Base-by-base conservation (phyloP, 352 stramenopile species). In the Phytophthora cryptogea region DNA sequence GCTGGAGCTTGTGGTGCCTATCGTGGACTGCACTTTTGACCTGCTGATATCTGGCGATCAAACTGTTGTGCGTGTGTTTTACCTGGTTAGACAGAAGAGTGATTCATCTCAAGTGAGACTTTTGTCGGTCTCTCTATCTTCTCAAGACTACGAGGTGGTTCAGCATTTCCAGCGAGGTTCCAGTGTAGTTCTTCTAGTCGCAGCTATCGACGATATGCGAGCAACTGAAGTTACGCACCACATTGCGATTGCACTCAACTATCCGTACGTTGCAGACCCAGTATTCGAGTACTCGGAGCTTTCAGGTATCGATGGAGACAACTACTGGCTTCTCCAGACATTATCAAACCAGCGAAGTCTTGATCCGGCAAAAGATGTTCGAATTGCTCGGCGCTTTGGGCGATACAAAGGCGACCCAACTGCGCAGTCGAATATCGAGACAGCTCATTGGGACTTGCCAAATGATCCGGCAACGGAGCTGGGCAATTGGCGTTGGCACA, bases 391-490 rank as follows among this genome's bases (percentile, higher is more conserved):
- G 5, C 59, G 65, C 3, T 71, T 67, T 44, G 74, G 74, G 2
- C 71, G 74, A 16, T 82, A 68, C 17, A 63, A 77, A 14, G 31
- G 56, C 7, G 49, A 68, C 5, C 44, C 61, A 14, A 77, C 65
- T 2, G 36, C 76, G 11, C 74, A 84, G 47, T 69, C 63, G 13
- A 84, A 84, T 28, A 57, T 78, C 5, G 72, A 79, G 47, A 66
- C 59, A 8, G 41, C 40, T 8, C 41, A 66, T 14, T 76, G 68
- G 70, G 37, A 51, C 4, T 23, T 79, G 8, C 54, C 69, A 0
- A 50, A 10, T 3, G 44, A 68, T 26, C 68, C 72, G 8, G 10
- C 55, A 9, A 48, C 17, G 4, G 55, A 68, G 3, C 32, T 86
- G n/a, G 35, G 41, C 4, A 7, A 63, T 8, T 78, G 63, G 64